phyloP scores from a whole-genome alignment of 1,284 basidiomycete species.

The Heterobasidion irregulare region DNA sequence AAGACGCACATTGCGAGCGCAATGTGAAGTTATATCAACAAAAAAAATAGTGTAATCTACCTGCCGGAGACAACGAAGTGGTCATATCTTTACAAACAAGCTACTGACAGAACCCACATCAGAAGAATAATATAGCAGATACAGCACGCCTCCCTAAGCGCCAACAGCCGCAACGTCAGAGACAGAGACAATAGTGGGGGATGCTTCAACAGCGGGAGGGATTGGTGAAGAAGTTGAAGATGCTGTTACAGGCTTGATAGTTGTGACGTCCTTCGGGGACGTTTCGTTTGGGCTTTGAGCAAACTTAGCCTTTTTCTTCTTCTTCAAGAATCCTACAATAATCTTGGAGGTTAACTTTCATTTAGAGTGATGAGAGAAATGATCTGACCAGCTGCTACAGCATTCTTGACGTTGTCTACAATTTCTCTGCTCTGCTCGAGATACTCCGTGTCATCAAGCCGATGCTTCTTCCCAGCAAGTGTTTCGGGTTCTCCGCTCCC shows the following conservation, averaged over 20 bases:
- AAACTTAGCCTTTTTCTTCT: slow-evolving; percentile 77
- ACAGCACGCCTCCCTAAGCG: not conserved
- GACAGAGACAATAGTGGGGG: not conserved
- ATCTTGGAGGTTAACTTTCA: slow-evolving; percentile 7
- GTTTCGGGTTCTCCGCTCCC: slow-evolving; percentile 36
- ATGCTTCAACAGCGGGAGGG: not conserved
- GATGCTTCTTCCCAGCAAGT: slow-evolving; percentile 71
- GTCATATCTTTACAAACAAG: too few species aligned
- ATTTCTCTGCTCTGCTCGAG: slow-evolving; percentile 90
- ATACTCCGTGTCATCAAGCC: slow-evolving; percentile 89
- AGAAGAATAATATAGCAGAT: not conserved
- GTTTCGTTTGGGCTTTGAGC: slow-evolving; percentile 21
- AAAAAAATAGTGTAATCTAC: too few species aligned
- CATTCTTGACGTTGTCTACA: slow-evolving; percentile 87
- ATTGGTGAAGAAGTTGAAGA: not conserved
- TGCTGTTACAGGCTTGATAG: not conserved
- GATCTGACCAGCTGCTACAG: slow-evolving; percentile 72
- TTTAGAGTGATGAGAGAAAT: not conserved
- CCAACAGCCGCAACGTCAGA: not conserved
- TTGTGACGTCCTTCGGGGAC: slow-evolving; percentile 5
- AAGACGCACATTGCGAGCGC: too few species aligned
- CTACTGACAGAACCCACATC: not conserved
- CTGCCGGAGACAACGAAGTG: too few species aligned
- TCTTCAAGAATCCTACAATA: slow-evolving; percentile 63
- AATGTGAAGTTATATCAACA: too few species aligned